Evolutionary conservation across 495 filamentous ascomycete species (phyloP).

Genomic region (Aspergillus coremiiformis): DNA sequence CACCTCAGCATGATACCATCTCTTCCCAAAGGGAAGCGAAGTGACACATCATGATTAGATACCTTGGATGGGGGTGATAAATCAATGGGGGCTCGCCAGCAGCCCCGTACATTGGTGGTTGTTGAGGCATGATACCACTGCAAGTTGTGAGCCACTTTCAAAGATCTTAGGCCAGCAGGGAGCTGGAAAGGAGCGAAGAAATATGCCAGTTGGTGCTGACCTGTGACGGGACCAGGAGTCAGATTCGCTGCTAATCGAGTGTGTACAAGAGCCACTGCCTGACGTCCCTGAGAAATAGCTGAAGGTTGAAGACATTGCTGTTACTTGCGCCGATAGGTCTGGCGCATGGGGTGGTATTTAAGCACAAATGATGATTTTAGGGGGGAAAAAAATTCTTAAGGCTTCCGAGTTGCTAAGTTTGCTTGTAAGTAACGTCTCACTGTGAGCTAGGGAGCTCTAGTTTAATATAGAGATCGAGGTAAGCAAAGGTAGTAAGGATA

Average conservation of each 20-base stretch:
- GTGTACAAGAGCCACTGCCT: constrained; percentile 26
- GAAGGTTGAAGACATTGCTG: constrained; percentile 29
- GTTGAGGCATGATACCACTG: constrained; percentile 30
- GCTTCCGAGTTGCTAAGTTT: neutral
- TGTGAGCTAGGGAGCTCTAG: neutral
- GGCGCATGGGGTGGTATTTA: constrained; percentile 29
- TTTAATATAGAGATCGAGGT: neutral
- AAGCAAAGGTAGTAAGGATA: constrained; percentile 7
- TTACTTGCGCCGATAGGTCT: constrained; percentile 24
- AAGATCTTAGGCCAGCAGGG: neutral
- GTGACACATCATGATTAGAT: constrained; percentile 17
- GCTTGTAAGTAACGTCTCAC: neutral
- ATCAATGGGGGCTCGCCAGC: constrained; percentile 29
- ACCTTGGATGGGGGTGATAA: constrained; percentile 42
- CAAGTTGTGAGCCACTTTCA: constrained; percentile 25
- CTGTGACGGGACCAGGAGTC: constrained; percentile 37
- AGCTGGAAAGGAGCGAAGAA: neutral
- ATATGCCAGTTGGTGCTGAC: constrained; percentile 29
- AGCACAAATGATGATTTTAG: too few relatives aligned
- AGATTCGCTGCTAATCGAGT: constrained; percentile 28
- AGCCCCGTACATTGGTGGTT: constrained; percentile 26
- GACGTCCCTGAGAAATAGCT: constrained; percentile 28
- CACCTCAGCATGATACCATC: constrained; percentile 9
- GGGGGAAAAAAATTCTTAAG: neutral
- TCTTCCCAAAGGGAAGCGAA: neutral